Conservation (phyloP, 179 eudicot genomes). For the Dionaea muscipula region DNA sequence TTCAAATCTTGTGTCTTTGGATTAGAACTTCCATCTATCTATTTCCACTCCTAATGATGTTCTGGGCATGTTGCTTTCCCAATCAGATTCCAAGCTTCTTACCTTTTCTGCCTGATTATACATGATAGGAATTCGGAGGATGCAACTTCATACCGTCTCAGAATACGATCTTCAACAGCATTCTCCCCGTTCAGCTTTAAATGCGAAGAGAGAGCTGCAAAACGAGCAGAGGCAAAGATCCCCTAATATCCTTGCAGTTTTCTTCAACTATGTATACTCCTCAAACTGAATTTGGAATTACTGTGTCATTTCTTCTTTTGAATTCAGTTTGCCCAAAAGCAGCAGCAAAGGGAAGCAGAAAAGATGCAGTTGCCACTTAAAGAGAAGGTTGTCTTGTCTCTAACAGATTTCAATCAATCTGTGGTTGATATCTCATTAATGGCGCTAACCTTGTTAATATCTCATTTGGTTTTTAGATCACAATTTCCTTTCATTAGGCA, state of each 20-base stretch:
- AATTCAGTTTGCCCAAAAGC: constrained; percentile 46
- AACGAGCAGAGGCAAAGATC: constrained; percentile 50
- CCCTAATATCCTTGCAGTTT: not conserved
- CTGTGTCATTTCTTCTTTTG: constrained; percentile 4
- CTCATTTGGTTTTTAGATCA: not conserved
- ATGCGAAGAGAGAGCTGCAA: constrained; percentile 67
- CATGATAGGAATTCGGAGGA: constrained; percentile 27
- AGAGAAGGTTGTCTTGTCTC: constrained; percentile 32
- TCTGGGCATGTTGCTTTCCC: not conserved
- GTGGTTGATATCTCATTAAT: not conserved
- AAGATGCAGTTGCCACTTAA: constrained; percentile 24
- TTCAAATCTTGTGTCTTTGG: not conserved
- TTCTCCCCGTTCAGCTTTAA: constrained; percentile 46
- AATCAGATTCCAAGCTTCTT: not conserved
- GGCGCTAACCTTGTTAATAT: not conserved
- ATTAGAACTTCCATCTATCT: no score
- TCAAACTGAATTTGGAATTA: constrained; percentile 1
- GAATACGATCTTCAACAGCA: constrained; percentile 23
- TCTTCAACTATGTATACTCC: no score
- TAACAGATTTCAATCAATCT: not conserved
- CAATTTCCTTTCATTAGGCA: not conserved
- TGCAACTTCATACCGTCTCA: constrained; percentile 11
- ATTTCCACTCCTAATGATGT: no score
- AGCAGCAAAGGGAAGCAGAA: constrained; percentile 43
- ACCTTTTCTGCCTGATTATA: not conserved